Evolutionary conservation across 1,284 basidiomycete species (phyloP).

Genomic region (Cryptococcus jaspeensis): DNA sequence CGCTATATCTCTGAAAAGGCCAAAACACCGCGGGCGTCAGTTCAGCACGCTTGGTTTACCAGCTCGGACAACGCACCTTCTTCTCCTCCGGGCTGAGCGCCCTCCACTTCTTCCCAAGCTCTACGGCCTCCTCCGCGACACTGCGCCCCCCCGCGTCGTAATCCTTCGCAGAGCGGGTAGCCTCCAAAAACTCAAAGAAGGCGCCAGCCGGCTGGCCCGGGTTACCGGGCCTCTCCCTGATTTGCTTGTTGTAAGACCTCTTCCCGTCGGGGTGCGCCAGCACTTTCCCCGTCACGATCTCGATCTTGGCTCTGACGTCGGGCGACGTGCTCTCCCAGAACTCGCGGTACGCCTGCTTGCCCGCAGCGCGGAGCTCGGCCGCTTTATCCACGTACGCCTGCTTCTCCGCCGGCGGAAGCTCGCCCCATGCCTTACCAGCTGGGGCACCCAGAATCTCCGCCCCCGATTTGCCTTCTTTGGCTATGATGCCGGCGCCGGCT

Average conservation of each 20-base stretch:
- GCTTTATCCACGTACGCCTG: conserved; percentile 3
- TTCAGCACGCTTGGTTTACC: no score
- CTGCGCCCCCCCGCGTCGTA: conserved; percentile 1
- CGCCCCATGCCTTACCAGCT: conserved; percentile 25
- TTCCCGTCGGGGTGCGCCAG: conserved; percentile 28
- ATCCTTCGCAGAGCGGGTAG: conserved; percentile 22
- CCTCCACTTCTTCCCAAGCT: not conserved
- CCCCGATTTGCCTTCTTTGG: no score
- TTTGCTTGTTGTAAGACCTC: conserved; percentile 11
- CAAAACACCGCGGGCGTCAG: no score
- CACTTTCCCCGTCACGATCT: conserved; percentile 27
- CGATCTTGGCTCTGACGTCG: conserved; percentile 24
- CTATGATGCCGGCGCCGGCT: no score
- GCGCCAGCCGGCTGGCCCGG: conserved; percentile 30
- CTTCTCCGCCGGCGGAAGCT: conserved; percentile 8
- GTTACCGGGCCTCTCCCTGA: conserved; percentile 23
- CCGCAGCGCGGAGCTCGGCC: conserved; percentile 7
- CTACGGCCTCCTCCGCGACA: not conserved
- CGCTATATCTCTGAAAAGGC: no score
- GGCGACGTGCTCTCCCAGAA: conserved; percentile 27
- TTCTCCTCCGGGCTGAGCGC: not conserved
- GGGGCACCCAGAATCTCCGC: no score
- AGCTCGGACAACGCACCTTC: no score
- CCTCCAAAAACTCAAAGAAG: conserved; percentile 29
- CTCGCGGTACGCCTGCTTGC: conserved; percentile 23